These are phyloP conservation scores for Bryoglossum gracile DNA, from an alignment of 495 filamentous ascomycete species.

Conservation along the genomic window DNA sequence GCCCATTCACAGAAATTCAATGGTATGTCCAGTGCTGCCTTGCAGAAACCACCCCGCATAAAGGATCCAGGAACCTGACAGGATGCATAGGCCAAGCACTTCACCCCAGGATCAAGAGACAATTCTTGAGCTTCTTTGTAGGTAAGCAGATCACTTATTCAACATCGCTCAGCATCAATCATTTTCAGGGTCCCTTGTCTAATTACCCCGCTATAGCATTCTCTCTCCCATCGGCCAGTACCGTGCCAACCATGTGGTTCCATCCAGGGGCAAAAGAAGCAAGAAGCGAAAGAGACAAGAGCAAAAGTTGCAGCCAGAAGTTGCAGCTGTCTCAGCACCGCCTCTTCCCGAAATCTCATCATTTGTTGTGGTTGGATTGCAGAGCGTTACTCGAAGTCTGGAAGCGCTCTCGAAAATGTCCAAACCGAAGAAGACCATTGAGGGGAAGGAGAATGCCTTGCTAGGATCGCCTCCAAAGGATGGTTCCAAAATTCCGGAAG, in stretches of 20 bases:
- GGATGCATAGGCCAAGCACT: constrained; percentile 48
- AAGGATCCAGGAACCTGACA: too few relatives aligned
- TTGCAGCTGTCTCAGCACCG: constrained; percentile 9
- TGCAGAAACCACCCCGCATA: too few relatives aligned
- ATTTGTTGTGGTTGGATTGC: constrained; percentile 52
- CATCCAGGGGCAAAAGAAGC: constrained; percentile 47
- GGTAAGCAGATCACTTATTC: constrained; percentile 26
- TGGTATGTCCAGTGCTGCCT: constrained; percentile 34
- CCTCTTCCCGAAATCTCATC: constrained; percentile 41
- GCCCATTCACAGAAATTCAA: constrained; percentile 31
- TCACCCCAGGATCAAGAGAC: constrained; percentile 41
- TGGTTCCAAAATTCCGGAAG: too few relatives aligned
- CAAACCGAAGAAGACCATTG: not conserved
- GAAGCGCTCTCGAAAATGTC: constrained; percentile 31
- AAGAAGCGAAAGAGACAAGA: constrained; percentile 32
- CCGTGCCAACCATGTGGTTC: constrained; percentile 35
- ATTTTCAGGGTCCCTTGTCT: not conserved
- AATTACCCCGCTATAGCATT: constrained; percentile 35
- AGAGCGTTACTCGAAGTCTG: constrained; percentile 47
- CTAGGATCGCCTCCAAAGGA: too few relatives aligned
- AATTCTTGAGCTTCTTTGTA: constrained; percentile 49
- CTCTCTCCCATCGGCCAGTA: constrained; percentile 49
- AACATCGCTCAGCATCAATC: not conserved
- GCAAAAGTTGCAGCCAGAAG: constrained; percentile 6
- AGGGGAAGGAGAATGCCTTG: not conserved